phyloP scores from a whole-genome alignment of 352 stramenopile genomes.

The Phytopythium vexans region DNA sequence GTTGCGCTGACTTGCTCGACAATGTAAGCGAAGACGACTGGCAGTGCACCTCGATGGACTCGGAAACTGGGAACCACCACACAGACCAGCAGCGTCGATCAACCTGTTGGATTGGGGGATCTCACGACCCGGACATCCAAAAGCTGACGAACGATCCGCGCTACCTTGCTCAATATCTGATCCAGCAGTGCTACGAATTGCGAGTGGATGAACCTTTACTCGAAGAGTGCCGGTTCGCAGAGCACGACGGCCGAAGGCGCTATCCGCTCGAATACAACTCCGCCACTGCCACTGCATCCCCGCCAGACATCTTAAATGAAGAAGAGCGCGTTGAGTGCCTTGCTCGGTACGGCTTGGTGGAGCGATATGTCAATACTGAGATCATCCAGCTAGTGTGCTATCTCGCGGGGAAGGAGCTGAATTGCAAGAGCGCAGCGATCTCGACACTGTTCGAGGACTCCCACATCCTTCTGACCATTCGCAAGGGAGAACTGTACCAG shows the following conservation, averaged over 20 bases:
- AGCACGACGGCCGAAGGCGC: constrained; percentile 26
- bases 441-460: not conserved
- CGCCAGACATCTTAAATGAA: constrained; percentile 23
- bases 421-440: constrained; percentile 7
- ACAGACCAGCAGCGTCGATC: too few species aligned
- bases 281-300: constrained; percentile 12
- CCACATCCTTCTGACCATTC: not conserved
- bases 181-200: constrained; percentile 58
- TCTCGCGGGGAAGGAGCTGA: constrained; percentile 43
- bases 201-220: constrained; percentile 30
- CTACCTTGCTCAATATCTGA: constrained; percentile 29
- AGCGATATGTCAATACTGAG: constrained; percentile 15
- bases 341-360: constrained; percentile 19
- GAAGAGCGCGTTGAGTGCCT: constrained; percentile 28
- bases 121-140: too few species aligned
- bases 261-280: constrained; percentile 42
- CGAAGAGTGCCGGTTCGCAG: constrained; percentile 34
- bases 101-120: constrained; percentile 20
- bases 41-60: too few species aligned
- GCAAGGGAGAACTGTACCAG: not conserved
- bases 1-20: constrained; percentile 12
- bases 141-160: too few species aligned
- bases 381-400: constrained; percentile 47
- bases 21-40: too few species aligned
- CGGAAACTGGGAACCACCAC: too few species aligned